These are phyloP conservation scores for Zychaea mexicana DNA, from an alignment of 371 early-diverging fungal species.

Conservation along the genomic window DNA sequence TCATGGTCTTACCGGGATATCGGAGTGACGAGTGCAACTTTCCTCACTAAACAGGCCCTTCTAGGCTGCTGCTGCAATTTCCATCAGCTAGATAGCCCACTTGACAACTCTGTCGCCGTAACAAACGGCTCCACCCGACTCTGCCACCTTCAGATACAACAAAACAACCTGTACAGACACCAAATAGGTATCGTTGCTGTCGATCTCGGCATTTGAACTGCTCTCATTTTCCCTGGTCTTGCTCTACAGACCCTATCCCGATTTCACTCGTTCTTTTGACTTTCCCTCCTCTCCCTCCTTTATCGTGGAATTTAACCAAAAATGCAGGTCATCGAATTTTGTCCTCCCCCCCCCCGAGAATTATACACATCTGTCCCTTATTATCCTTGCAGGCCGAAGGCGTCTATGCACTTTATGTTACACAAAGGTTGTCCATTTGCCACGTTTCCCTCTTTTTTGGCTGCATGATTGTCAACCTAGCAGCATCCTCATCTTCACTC, in stretches of 20 bases:
- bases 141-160: too few relatives aligned
- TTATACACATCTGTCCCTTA: not conserved
- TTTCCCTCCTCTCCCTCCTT: conserved; percentile 5
- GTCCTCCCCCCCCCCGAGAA: not conserved
- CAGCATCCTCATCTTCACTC: not conserved
- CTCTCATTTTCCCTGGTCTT: too few relatives aligned
- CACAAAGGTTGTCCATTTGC: not conserved
- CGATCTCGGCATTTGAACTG: not conserved
- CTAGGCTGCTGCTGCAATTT: not conserved
- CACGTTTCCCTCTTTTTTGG: conserved; percentile 5
- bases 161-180: too few relatives aligned
- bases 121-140: too few relatives aligned
- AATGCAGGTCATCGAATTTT: not conserved
- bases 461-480: conserved; percentile 2
- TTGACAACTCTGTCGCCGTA: too few relatives aligned
- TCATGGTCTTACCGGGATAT: not conserved
- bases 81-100: too few relatives aligned
- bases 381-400: conserved; percentile 2
- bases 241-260: too few relatives aligned
- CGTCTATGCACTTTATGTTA: not conserved
- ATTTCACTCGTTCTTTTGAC: too few relatives aligned
- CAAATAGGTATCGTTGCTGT: not conserved
- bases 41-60: not conserved
- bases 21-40: not conserved
- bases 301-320: not conserved